These are phyloP conservation scores for Globisporangium paddicum DNA, from an alignment of 352 stramenopile genomes.

Conservation along the genomic window DNA sequence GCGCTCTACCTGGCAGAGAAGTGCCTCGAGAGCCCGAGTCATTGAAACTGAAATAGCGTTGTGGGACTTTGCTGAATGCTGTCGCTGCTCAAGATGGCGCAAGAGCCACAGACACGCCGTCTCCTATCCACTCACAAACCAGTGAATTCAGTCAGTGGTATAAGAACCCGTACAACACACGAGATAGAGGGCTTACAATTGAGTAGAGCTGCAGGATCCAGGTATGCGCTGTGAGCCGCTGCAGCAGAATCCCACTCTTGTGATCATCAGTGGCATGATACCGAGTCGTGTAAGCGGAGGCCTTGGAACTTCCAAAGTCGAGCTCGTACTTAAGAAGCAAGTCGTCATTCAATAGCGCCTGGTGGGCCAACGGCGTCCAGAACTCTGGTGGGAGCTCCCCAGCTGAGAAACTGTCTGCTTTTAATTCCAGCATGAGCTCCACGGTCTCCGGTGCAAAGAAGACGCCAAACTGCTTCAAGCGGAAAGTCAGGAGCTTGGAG, in stretches of 20 bases:
- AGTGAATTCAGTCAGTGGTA: neutral
- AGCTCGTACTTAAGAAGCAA: slow-evolving; percentile 26
- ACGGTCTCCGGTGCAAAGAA: slow-evolving; percentile 29
- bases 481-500: slow-evolving; percentile 18
- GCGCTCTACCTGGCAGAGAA: neutral
- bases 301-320: neutral
- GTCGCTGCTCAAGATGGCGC: neutral
- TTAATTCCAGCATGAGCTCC: slow-evolving; percentile 8
- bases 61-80: neutral
- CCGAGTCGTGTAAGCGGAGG: neutral
- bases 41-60: neutral
- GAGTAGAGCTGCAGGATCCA: slow-evolving; percentile 22
- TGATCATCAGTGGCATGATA: neutral
- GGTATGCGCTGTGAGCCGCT: slow-evolving; percentile 13
- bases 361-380: slow-evolving; percentile 25
- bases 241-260: neutral
- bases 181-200: slow-evolving; percentile 15
- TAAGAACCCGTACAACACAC: neutral
- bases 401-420: neutral
- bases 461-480: slow-evolving; percentile 24
- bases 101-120: slow-evolving; percentile 5
- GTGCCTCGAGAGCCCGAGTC: neutral
- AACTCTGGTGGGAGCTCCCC: neutral
- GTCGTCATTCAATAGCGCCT: slow-evolving; percentile 17
- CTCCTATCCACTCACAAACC: neutral